phyloP scores from a whole-genome alignment of 768 basidiomycete species.

The Boletales sp. region DNA sequence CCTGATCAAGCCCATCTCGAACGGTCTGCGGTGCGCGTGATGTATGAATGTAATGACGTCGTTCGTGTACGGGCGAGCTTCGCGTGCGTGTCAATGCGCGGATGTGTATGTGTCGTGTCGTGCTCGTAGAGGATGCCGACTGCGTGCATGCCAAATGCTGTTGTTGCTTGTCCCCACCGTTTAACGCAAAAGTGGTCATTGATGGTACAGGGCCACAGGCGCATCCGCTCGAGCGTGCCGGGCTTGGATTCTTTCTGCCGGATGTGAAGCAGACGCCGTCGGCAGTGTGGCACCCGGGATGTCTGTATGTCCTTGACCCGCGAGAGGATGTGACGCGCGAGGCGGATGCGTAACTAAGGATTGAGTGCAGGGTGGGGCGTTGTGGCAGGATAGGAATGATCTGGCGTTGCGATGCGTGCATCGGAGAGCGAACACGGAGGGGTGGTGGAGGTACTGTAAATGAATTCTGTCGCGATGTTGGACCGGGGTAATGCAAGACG shows the following conservation, averaged over 20 bases:
- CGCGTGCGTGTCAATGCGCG: too few species aligned
- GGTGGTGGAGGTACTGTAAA: too few species aligned
- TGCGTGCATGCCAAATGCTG: not conserved
- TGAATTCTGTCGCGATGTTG: not conserved
- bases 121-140: not conserved
- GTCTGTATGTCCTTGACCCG: slow-evolving; percentile 10
- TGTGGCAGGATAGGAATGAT: slow-evolving; percentile 23
- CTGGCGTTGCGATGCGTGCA: slow-evolving; percentile 10
- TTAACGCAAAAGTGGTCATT: slow-evolving; percentile 17
- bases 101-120: too few species aligned
- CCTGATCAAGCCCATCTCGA: too few species aligned
- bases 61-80: too few species aligned
- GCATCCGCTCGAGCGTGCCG: not conserved
- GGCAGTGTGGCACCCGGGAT: slow-evolving; percentile 9
- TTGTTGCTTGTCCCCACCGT: slow-evolving; percentile 4
- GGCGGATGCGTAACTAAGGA: slow-evolving; percentile 8
- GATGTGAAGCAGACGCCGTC: slow-evolving; percentile 1
- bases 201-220: not conserved
- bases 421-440: too few species aligned
- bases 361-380: not conserved
- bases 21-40: too few species aligned
- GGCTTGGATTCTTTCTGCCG: slow-evolving; percentile 4
- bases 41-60: too few species aligned
- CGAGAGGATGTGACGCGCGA: slow-evolving; percentile 5
- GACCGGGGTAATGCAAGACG: too few species aligned